These are phyloP conservation scores for Ophiostoma sp. DNA, from an alignment of 2,329 filamentous ascomycete species.

Conservation along the genomic window DNA sequence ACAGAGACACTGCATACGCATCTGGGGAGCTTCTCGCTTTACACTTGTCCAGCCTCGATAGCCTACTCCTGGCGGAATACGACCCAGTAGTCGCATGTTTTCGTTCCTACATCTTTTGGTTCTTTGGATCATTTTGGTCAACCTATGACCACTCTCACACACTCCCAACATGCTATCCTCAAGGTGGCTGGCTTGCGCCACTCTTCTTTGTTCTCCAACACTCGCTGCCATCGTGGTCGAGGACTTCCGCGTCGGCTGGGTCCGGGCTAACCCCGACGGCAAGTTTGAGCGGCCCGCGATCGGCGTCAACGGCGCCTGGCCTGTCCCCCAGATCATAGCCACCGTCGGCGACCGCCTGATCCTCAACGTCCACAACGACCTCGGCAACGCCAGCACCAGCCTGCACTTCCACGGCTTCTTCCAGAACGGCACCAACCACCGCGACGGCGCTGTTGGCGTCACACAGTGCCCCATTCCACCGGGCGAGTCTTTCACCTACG, in stretches of 20 bases:
- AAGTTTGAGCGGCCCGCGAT: slow-evolving; percentile 58
- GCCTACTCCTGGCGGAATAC: background rate
- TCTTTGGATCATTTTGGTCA: background rate
- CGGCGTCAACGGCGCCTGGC: slow-evolving; percentile 72
- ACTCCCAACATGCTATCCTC: background rate
- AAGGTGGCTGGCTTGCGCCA: background rate
- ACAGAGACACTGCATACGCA: background rate
- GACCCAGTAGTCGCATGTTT: background rate
- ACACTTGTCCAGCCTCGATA: background rate
- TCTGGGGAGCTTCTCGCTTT: background rate
- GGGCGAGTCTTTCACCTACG: slow-evolving; percentile 60
- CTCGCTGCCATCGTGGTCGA: slow-evolving; percentile 46
- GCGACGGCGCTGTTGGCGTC: slow-evolving; percentile 64
- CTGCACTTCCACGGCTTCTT: slow-evolving; percentile 67
- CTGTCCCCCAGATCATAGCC: slow-evolving; percentile 60
- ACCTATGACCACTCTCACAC: background rate
- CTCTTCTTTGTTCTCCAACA: slow-evolving; percentile 25
- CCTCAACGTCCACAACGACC: slow-evolving; percentile 52
- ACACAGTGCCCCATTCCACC: slow-evolving; percentile 63
- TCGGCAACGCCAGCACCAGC: slow-evolving; percentile 59
- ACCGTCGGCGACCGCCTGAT: slow-evolving; percentile 56
- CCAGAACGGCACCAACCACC: slow-evolving; percentile 57
- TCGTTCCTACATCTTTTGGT: background rate
- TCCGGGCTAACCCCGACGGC: slow-evolving; percentile 65
- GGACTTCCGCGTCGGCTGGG: slow-evolving; percentile 66